Percentiles rank a stretch among this genome's conserved stretches.
phyloP scores from a whole-genome alignment of 108 stramenopile species.

The Cyclostephanos tholiformis region DNA sequence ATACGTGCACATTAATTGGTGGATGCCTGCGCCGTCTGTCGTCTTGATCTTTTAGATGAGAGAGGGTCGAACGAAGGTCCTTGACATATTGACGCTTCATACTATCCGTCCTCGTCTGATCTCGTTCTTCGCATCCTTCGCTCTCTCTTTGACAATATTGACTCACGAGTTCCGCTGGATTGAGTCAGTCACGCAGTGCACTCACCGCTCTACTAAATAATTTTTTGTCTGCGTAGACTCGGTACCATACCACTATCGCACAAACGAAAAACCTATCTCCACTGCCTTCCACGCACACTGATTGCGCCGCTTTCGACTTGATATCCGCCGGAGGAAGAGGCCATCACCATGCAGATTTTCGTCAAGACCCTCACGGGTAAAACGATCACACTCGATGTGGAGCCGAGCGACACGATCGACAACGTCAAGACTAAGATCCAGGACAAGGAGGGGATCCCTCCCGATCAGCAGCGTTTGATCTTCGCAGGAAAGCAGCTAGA shows the following conservation, averaged over 20 bases:
- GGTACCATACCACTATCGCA: background rate
- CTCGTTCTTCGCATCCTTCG: no score
- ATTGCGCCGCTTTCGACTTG: background rate
- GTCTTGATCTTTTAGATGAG: background rate
- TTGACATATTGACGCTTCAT: no score
- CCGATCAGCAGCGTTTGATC: slow-evolving; percentile 97
- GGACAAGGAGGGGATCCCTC: slow-evolving; percentile 99
- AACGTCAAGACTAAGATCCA: slow-evolving; percentile 99
- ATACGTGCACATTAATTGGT: background rate
- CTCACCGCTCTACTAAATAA: slow-evolving; percentile 5
- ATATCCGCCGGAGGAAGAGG: slow-evolving; percentile 14
- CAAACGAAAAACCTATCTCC: background rate
- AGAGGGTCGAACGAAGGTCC: no score
- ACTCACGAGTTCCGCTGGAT: no score
- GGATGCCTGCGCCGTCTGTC: background rate
- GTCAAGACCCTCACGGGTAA: slow-evolving; percentile 99
- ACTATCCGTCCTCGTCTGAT: no score
- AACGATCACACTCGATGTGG: slow-evolving; percentile 99
- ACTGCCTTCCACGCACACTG: background rate
- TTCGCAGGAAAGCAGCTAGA: slow-evolving; percentile 99
- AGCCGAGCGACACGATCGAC: slow-evolving; percentile 97
- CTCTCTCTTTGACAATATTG: no score
- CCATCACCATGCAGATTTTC: slow-evolving; percentile 93
- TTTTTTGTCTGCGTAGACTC: slow-evolving; percentile 13
- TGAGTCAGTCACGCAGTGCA: background rate